Percentiles rank a stretch among this genome's conserved stretches.
phyloP scores from a whole-genome alignment of 2,329 filamentous ascomycete species.

The Ceratocystis destructans region DNA sequence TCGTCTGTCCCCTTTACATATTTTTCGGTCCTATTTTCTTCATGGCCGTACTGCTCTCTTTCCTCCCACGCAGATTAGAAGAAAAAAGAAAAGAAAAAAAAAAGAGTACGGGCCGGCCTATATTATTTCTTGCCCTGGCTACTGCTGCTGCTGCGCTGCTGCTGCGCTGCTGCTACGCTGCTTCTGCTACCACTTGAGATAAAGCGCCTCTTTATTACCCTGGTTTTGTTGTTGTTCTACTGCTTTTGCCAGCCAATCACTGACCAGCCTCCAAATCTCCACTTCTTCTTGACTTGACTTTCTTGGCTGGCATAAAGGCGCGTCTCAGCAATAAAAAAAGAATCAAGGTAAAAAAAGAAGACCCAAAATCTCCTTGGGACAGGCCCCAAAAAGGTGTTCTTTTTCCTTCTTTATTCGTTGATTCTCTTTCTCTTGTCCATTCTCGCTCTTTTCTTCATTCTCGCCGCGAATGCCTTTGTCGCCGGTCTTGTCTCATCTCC shows the following conservation, averaged over 20 bases:
- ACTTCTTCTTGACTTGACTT: neutral
- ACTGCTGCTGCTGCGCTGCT: too few species aligned
- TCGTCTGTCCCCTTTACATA: neutral
- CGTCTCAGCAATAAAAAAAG: constrained; percentile 1
- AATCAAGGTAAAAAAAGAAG: neutral
- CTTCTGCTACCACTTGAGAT: too few species aligned
- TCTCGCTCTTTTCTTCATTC: neutral
- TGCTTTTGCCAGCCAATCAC: neutral
- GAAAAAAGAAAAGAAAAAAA: too few species aligned
- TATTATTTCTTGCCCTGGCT: too few species aligned
- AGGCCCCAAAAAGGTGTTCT: neutral
- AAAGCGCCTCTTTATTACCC: neutral
- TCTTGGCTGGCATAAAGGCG: constrained; percentile 8
- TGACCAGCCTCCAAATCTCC: constrained; percentile 5
- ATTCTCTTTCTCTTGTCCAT: constrained; percentile 1
- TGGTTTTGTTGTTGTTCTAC: neutral
- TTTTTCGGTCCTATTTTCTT: neutral
- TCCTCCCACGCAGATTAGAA: too few species aligned
- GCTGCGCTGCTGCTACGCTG: too few species aligned
- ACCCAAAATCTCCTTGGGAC: too few species aligned
- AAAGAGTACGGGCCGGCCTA: too few species aligned
- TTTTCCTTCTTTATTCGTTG: neutral
- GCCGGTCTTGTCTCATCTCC: neutral
- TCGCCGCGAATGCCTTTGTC: neutral
- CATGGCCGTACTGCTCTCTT: neutral